Conservation (phyloP, 306 rosid species). For the Abrus precatorius region DNA sequence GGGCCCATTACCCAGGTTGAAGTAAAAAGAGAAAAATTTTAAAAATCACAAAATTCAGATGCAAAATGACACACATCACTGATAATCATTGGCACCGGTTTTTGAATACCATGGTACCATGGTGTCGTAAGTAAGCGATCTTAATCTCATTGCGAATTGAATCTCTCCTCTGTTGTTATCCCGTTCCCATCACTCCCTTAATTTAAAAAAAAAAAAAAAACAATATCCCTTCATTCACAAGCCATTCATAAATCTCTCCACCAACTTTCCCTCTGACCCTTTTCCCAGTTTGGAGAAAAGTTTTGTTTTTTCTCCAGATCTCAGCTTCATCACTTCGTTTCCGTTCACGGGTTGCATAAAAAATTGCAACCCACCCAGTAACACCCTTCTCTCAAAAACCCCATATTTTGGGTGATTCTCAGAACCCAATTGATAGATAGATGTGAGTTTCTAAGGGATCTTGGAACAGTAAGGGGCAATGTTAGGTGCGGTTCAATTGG, state of each 20-base stretch:
- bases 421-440: background rate
- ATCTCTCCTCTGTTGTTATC: constrained; percentile 43
- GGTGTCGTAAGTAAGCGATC: constrained; percentile 26
- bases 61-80: constrained; percentile 29
- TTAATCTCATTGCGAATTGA: constrained; percentile 13
- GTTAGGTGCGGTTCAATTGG: constrained; percentile 84
- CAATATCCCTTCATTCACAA: constrained; percentile 49
- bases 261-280: constrained; percentile 56
- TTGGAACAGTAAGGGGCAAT: constrained; percentile 44
- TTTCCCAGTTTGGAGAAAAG: constrained; percentile 28
- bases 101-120: constrained; percentile 27
- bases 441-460: constrained; percentile 52
- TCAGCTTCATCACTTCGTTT: constrained; percentile 5
- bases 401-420: constrained; percentile 9
- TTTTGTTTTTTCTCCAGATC: constrained; percentile 53
- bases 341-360: constrained; percentile 14
- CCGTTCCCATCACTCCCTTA: constrained; percentile 50
- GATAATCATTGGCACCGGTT: constrained; percentile 34
- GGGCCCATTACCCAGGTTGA: background rate
- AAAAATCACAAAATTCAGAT: background rate
- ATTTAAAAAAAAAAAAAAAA: background rate
- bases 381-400: background rate
- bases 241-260: constrained; percentile 51
- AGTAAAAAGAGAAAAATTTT: no score
- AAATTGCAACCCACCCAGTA: background rate